Evolutionary conservation across 2,329 filamentous ascomycete species (phyloP).

Genomic region (Claviceps humidiphila): DNA sequence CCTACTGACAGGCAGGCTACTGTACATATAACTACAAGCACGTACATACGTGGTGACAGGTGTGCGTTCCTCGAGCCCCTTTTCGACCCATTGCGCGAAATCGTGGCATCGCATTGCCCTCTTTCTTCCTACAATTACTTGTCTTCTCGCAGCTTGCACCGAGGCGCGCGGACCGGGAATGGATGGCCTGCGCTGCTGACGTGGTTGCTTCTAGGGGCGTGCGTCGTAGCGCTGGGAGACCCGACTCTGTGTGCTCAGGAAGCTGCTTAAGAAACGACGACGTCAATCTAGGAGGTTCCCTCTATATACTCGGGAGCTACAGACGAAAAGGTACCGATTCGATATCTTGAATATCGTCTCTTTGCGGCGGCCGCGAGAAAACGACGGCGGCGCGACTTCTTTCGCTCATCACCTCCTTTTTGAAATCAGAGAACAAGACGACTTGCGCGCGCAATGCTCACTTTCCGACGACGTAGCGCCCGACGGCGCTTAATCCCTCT

Average conservation of each 20-base stretch:
- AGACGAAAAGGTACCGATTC: too few relatives aligned
- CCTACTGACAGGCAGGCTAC: too few relatives aligned
- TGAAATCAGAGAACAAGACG: background rate
- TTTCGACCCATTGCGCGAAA: too few relatives aligned
- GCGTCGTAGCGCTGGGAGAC: background rate
- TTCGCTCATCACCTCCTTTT: background rate
- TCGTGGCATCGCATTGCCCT: too few relatives aligned
- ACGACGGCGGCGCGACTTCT: background rate
- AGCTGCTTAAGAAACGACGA: background rate
- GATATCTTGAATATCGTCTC: too few relatives aligned
- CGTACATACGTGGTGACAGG: too few relatives aligned
- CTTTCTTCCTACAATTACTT: too few relatives aligned
- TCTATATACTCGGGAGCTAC: too few relatives aligned
- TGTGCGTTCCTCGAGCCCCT: too few relatives aligned
- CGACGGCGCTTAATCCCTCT: constrained; percentile 17
- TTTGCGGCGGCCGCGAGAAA: too few relatives aligned
- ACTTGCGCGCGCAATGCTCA: constrained; percentile 6
- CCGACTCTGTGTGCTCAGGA: background rate
- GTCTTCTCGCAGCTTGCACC: background rate
- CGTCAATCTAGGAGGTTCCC: too few relatives aligned
- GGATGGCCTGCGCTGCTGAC: background rate
- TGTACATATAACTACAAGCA: too few relatives aligned
- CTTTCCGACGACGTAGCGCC: constrained; percentile 14
- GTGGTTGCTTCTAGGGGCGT: background rate
- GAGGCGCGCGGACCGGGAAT: background rate